Conservation (phyloP, 495 filamentous ascomycete species). For the Alectoria sarmentosa region DNA sequence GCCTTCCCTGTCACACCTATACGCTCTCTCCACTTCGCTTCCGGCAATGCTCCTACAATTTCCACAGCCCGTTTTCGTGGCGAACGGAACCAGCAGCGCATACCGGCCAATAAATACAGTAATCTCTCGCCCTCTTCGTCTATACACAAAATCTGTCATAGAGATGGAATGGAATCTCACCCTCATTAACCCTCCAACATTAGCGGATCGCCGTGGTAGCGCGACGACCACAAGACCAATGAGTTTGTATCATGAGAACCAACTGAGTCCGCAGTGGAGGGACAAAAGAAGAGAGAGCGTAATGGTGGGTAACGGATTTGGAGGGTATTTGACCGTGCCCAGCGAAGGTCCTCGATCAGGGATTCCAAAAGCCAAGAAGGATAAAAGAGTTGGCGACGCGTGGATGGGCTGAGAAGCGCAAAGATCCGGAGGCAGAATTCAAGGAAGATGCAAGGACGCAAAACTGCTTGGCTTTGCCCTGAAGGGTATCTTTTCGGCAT, state of each 20-base stretch:
- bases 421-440: background rate
- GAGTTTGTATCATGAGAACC: conserved; percentile 44
- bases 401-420: conserved; percentile 26
- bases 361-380: conserved; percentile 26
- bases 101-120: conserved; percentile 30
- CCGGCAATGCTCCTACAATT: conserved; percentile 61
- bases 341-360: conserved; percentile 40
- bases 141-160: conserved; percentile 81
- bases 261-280: conserved; percentile 51
- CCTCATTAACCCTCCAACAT: conserved; percentile 42
- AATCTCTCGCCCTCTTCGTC: conserved; percentile 59
- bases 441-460: background rate
- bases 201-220: conserved; percentile 30
- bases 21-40: conserved; percentile 78
- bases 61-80: conserved; percentile 35
- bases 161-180: conserved; percentile 84
- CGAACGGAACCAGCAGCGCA: background rate
- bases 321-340: conserved; percentile 77
- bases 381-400: conserved; percentile 15
- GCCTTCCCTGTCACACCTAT: conserved; percentile 64
- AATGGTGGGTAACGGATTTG: conserved; percentile 69
- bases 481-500: background rate
- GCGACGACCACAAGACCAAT: conserved; percentile 44
- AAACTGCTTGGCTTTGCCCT: background rate
- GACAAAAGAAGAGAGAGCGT: conserved; percentile 53